Evolutionary conservation across 2,329 filamentous ascomycete genomes (phyloP), one percentile per base, ranked within the genome.

Genomic region (Monosporascus sp.): DNA sequence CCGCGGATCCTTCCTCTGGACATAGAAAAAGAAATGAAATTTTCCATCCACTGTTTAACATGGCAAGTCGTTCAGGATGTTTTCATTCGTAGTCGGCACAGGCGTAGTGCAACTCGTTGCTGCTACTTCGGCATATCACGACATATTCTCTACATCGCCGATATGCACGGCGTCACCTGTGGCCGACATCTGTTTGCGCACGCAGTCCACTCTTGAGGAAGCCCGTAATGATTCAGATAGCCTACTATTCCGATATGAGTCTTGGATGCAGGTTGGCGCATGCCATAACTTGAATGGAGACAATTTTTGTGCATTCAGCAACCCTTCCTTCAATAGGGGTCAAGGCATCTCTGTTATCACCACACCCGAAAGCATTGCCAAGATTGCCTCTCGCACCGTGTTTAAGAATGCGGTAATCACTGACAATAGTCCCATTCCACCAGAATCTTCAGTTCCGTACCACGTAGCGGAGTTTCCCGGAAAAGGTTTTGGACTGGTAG

Each of bases 401-500:
- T 58, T 59, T 4, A 43, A 14, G 22, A 20, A 43, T 18, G 18
- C 22, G 11, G 6, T 15, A 24, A 20, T 20, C 22, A 43, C 20
- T 20, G n/a, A 11, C 8, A 20, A 20, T 20, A 14, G 8, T 14
- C 39, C 4, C 2, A 20, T 11, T 6, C 18, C 15, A 7, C 25
- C 20, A 17, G 39, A 24, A 37, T 8, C 25, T 9, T 24, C 25
- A 9, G 27, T 27, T 9, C 55, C 49, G 0, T 66, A 65, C 49
- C 54, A 50, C 15, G 64, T 64, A 41, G 57, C 58, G n/a, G 54
- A 58, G 9, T 61, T 68, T 37, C 56, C 60, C 0, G 66, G 65
- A 8, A 70, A 69, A 38, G 68, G 63, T 22, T 54, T 68, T 20
- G 68, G 68, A 3, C 56, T 71, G 7, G 55, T 70, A 24, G 64